Percentiles rank a stretch among this genome's conserved stretches.
These are phyloP conservation scores for Yamadazyma insecticola DNA, from an alignment of 805 yeast genomes.

Conservation along the genomic window DNA sequence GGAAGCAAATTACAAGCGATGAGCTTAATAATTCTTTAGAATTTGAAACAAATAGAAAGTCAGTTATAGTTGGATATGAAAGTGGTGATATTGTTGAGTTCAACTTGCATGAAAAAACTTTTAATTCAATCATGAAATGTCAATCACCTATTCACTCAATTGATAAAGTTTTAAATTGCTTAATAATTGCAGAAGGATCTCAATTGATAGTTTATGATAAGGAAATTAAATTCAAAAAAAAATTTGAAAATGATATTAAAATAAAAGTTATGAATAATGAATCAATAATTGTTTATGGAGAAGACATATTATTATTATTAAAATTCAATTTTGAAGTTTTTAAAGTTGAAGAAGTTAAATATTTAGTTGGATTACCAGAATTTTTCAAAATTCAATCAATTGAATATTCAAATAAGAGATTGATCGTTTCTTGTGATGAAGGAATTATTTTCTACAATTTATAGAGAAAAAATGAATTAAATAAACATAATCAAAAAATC, in stretches of 20 bases:
- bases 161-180: too few relatives aligned
- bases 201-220: neutral
- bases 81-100: slow-evolving; percentile 30
- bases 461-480: neutral
- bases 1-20: neutral
- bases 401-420: slow-evolving; percentile 3
- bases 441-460: slow-evolving; percentile 5
- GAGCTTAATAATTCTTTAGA: slow-evolving; percentile 21
- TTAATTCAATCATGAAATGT: too few relatives aligned
- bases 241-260: slow-evolving; percentile 7
- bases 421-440: slow-evolving; percentile 11
- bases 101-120: slow-evolving; percentile 14
- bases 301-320: slow-evolving; percentile 17
- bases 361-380: slow-evolving; percentile 23
- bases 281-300: slow-evolving; percentile 15
- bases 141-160: too few relatives aligned
- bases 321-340: slow-evolving; percentile 5
- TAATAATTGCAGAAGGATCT: too few relatives aligned
- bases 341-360: slow-evolving; percentile 5
- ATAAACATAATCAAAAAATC: neutral
- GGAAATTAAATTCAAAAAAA: slow-evolving; percentile 1
- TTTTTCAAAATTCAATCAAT: slow-evolving; percentile 15
- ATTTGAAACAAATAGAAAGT: slow-evolving; percentile 45
- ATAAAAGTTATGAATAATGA: slow-evolving; percentile 1
- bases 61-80: slow-evolving; percentile 38